phyloP scores from a whole-genome alignment of 495 filamentous ascomycete species.

The Trichoderma virens region DNA sequence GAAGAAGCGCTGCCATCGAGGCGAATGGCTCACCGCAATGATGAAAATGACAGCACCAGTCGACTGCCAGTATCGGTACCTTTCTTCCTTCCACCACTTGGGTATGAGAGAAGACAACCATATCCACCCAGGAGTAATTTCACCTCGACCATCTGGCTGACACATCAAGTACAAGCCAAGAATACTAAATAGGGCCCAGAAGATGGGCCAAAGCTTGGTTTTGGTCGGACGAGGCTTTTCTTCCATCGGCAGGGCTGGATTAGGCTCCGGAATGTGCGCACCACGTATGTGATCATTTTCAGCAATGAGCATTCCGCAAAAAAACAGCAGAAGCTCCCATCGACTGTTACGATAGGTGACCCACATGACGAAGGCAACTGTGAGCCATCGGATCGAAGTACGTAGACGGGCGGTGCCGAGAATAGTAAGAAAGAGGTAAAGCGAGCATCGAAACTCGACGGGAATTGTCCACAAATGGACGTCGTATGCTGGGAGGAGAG shows the following conservation, averaged over 20 bases:
- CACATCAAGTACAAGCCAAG: conserved; percentile 35
- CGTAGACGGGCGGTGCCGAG: conserved; percentile 35
- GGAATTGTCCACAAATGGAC: conserved; percentile 70
- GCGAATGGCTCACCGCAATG: conserved; percentile 25
- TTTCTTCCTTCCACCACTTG: conserved; percentile 27
- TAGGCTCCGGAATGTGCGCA: conserved; percentile 16
- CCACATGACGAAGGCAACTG: conserved; percentile 21
- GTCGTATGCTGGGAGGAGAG: conserved; percentile 48
- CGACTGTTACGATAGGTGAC: conserved; percentile 25
- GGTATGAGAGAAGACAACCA: conserved; percentile 31
- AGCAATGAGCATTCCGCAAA: conserved; percentile 31
- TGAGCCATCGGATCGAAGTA: conserved; percentile 18
- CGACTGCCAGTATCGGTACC: conserved; percentile 37
- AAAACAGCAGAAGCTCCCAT: conserved; percentile 40
- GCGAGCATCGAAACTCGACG: conserved; percentile 57
- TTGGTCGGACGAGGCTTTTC: conserved; percentile 13
- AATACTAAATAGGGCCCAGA: conserved; percentile 22
- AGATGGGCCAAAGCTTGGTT: background rate
- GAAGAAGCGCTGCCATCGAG: conserved; percentile 30
- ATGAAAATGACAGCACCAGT: conserved; percentile 34
- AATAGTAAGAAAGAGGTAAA: conserved; percentile 55
- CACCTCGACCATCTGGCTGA: conserved; percentile 31
- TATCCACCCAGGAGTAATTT: conserved; percentile 32
- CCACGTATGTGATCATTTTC: conserved; percentile 30
- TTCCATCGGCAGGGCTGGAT: conserved; percentile 17